Percentiles rank a stretch among this genome's conserved stretches.
Conservation (phyloP, 208 protist genomes). For the Novymonas esmeraldas region DNA sequence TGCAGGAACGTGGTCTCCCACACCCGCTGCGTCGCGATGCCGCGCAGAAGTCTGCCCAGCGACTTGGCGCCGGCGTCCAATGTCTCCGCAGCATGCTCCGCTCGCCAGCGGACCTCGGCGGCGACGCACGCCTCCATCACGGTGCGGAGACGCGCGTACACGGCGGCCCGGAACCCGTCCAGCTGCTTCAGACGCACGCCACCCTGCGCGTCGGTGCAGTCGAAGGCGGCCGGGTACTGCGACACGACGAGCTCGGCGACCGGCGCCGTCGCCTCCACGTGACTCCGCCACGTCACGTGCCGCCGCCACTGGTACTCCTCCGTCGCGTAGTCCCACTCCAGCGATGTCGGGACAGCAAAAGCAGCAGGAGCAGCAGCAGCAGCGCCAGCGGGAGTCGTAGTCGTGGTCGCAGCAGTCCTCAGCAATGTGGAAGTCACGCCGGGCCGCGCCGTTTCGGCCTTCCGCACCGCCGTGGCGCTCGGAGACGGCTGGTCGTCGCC, state of each 20-base stretch:
- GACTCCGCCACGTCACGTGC: conserved; percentile 51
- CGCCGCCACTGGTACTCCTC: conserved; percentile 67
- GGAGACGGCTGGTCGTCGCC: conserved; percentile 7
- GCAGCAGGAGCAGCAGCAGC: not conserved
- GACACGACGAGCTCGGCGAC: conserved; percentile 56
- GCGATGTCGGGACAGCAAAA: conserved; percentile 5
- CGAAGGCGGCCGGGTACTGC: conserved; percentile 69
- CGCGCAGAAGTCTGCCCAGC: conserved; percentile 6
- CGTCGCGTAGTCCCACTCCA: conserved; percentile 41
- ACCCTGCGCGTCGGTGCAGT: conserved; percentile 48
- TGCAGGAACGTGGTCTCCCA: conserved; percentile 26
- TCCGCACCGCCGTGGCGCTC: not conserved
- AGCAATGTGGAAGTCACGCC: not conserved
- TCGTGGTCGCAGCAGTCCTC: no score
- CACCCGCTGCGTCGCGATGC: conserved; percentile 9
- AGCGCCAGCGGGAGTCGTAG: no score
- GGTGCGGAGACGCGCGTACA: conserved; percentile 58
- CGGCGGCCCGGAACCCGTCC: conserved; percentile 55
- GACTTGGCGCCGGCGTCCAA: not conserved
- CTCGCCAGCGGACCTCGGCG: not conserved
- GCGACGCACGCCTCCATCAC: conserved; percentile 42
- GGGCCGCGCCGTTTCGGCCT: not conserved
- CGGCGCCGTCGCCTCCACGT: conserved; percentile 35
- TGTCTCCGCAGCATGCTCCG: not conserved
- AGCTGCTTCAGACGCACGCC: conserved; percentile 57